phyloP scores from a whole-genome alignment of 345 rosid species.

The Pseudoturritis turrita region DNA sequence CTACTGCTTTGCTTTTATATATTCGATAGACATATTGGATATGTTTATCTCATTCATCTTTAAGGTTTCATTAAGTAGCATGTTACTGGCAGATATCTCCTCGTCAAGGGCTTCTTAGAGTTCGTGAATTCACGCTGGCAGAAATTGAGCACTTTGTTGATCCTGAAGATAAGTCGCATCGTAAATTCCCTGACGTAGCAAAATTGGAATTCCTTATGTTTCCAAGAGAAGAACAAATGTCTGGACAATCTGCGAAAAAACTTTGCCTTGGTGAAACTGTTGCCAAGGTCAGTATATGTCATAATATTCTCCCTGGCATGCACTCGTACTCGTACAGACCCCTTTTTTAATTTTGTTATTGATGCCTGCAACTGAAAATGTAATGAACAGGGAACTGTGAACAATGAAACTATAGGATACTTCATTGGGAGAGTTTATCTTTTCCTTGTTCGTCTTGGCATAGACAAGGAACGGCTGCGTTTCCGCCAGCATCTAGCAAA shows the following conservation, averaged over 20 bases:
- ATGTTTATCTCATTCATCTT: neutral
- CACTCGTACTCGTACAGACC: neutral
- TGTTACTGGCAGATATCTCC: slow-evolving; percentile 78
- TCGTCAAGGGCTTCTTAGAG: slow-evolving; percentile 96
- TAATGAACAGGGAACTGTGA: slow-evolving; percentile 65
- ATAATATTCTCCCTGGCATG: neutral
- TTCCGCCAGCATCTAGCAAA: slow-evolving; percentile 96
- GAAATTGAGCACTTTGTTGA: slow-evolving; percentile 98
- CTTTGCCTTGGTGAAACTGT: slow-evolving; percentile 73
- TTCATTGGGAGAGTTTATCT: slow-evolving; percentile 95
- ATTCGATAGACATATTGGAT: neutral
- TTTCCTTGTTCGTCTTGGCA: slow-evolving; percentile 76
- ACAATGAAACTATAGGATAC: slow-evolving; percentile 92
- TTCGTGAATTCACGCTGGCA: slow-evolving; percentile 91
- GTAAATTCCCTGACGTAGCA: slow-evolving; percentile 64
- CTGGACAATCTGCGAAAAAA: slow-evolving; percentile 70
- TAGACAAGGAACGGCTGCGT: slow-evolving; percentile 69
- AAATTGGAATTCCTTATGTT: slow-evolving; percentile 82
- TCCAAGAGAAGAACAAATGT: slow-evolving; percentile 82
- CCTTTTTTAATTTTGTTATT: neutral
- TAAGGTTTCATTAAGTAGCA: no score
- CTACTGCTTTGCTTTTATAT: no score
- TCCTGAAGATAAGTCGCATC: slow-evolving; percentile 93
- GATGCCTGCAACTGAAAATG: slow-evolving; percentile 10
- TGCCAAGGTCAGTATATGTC: slow-evolving; percentile 50